These are phyloP conservation scores for Penicillium turbatum DNA, from an alignment of 495 filamentous ascomycete genomes.

Conservation along the genomic window DNA sequence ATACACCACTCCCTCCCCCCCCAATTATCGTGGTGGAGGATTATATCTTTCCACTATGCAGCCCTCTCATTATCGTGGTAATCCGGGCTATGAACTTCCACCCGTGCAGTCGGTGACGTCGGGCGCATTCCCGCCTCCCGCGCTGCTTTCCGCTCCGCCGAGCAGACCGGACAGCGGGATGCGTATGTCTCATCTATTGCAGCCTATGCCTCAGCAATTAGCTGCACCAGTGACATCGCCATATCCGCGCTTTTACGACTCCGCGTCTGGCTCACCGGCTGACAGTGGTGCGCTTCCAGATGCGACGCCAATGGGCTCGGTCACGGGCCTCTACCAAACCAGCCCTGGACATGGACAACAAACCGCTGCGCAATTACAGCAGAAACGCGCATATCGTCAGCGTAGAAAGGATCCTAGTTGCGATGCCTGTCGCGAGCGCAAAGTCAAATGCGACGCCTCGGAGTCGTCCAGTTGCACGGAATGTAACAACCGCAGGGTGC, in stretches of 20 bases:
- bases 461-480: slow-evolving; percentile 94
- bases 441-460: slow-evolving; percentile 99
- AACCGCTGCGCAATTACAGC: slow-evolving; percentile 53
- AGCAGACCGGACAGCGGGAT: slow-evolving; percentile 42
- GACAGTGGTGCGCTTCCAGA: slow-evolving; percentile 35
- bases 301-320: slow-evolving; percentile 30
- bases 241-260: slow-evolving; percentile 42
- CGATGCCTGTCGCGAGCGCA: slow-evolving; percentile 94
- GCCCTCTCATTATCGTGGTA: slow-evolving; percentile 21
- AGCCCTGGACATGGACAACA: slow-evolving; percentile 42
- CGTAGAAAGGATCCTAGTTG: slow-evolving; percentile 95
- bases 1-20: not conserved
- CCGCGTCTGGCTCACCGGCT: slow-evolving; percentile 40
- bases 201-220: slow-evolving; percentile 34
- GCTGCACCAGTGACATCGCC: slow-evolving; percentile 29
- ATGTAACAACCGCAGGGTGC: slow-evolving; percentile 89
- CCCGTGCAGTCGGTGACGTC: slow-evolving; percentile 41
- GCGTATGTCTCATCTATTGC: slow-evolving; percentile 44
- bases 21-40: not conserved
- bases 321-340: slow-evolving; percentile 41
- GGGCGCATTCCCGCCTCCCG: slow-evolving; percentile 33
- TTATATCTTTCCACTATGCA: slow-evolving; percentile 16
- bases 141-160: slow-evolving; percentile 41
- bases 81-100: slow-evolving; percentile 35
- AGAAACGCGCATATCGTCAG: slow-evolving; percentile 93